These are phyloP conservation scores for Penicillium daleae DNA, from an alignment of 495 filamentous ascomycete genomes.

Conservation along the genomic window DNA sequence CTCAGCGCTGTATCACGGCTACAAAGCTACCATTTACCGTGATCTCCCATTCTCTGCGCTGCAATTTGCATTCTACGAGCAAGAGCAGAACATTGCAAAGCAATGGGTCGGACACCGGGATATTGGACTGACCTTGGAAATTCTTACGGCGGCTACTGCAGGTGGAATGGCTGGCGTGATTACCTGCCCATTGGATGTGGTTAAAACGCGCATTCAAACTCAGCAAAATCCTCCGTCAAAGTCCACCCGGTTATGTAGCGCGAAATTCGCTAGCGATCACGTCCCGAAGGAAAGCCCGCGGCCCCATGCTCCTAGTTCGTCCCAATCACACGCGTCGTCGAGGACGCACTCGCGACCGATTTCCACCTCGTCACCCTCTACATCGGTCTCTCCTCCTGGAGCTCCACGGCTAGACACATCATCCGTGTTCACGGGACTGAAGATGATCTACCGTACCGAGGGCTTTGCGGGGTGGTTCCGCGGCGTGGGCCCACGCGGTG, in stretches of 20 bases:
- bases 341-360: constrained; percentile 61
- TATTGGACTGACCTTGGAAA: constrained; percentile 83
- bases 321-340: constrained; percentile 35
- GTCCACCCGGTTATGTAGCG: constrained; percentile 22
- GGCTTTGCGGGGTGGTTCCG: constrained; percentile 90
- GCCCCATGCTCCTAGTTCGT: constrained; percentile 32
- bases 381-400: constrained; percentile 72
- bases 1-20: constrained; percentile 87
- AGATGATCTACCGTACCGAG: constrained; percentile 84
- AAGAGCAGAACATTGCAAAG: constrained; percentile 81
- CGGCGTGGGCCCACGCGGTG: constrained; percentile 86
- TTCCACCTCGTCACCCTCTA: constrained; percentile 83
- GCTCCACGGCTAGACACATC: constrained; percentile 81
- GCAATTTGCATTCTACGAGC: constrained; percentile 98
- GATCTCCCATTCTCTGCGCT: constrained; percentile 94
- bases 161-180: constrained; percentile 93
- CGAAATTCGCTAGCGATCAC: constrained; percentile 32
- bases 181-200: constrained; percentile 94
- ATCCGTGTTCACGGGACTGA: constrained; percentile 82
- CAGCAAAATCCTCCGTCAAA: constrained; percentile 65
- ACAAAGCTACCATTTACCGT: constrained; percentile 89
- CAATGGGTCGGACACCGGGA: constrained; percentile 71
- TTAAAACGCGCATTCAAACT: constrained; percentile 97
- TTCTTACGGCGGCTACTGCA: constrained; percentile 87
- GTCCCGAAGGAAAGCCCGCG: constrained; percentile 43